A percentile compares a stretch with the other conserved stretches of the same genome.
phyloP scores from a whole-genome alignment of 225 moss, liverwort and hornwort species.

The Polytrichum formosum region DNA sequence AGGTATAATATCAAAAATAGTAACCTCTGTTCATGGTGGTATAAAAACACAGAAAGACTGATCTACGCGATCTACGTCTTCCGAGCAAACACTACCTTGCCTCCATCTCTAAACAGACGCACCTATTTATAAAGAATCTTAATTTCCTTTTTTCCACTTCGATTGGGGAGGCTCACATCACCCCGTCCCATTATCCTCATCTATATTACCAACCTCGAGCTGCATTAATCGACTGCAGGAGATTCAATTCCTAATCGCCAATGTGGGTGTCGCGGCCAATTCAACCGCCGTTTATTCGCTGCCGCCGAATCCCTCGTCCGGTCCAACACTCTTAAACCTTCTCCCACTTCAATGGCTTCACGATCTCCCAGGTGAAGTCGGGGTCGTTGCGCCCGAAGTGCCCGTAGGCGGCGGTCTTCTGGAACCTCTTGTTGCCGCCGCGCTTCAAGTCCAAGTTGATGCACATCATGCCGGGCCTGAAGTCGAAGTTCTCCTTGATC shows the following conservation, averaged over 20 bases:
- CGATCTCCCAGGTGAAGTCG: conserved; percentile 93
- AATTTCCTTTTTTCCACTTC: background rate
- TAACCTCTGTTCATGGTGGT: conserved; percentile 33
- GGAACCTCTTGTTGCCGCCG: conserved; percentile 81
- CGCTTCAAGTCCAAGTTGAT: conserved; percentile 91
- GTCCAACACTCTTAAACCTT: conserved; percentile 13
- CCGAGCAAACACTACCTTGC: background rate
- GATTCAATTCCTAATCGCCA: background rate
- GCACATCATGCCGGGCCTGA: conserved; percentile 94
- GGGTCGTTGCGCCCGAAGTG: conserved; percentile 80
- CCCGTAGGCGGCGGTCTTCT: conserved; percentile 90
- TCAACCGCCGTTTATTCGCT: background rate
- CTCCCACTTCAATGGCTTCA: conserved; percentile 82
- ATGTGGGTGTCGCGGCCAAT: background rate
- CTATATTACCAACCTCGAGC: background rate
- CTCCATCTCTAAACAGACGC: background rate
- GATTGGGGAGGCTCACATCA: conserved; percentile 46
- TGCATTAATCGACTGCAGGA: background rate
- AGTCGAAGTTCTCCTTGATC: conserved; percentile 79
- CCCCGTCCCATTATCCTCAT: conserved; percentile 33
- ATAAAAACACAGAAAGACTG: conserved; percentile 12
- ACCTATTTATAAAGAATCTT: conserved; percentile 6
- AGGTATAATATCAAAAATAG: conserved; percentile 11
- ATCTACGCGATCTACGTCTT: background rate
- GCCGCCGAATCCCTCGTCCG: background rate